A percentile compares a stretch with the other conserved stretches of the same genome.
phyloP scores from a whole-genome alignment of 371 early-diverging fungal species.

The Funneliformis caledonium region DNA sequence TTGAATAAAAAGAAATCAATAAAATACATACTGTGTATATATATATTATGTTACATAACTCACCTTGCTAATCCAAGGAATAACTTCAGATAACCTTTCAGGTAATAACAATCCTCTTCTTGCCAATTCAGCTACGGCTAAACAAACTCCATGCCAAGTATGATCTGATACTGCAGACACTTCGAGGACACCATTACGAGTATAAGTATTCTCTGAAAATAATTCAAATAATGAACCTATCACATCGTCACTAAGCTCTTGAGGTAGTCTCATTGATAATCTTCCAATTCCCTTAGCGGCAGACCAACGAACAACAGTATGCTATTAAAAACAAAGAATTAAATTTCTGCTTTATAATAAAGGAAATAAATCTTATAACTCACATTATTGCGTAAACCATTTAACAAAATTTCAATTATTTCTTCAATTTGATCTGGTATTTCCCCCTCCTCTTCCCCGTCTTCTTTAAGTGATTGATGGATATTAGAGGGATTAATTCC shows the following conservation, averaged over 20 bases:
- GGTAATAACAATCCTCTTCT: slow-evolving; percentile 85
- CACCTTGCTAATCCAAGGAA: slow-evolving; percentile 78
- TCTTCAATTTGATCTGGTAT: slow-evolving; percentile 76
- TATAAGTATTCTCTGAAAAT: slow-evolving; percentile 70
- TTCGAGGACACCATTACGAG: slow-evolving; percentile 54
- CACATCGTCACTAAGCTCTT: slow-evolving; percentile 82
- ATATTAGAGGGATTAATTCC: slow-evolving; percentile 28
- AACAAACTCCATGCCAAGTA: slow-evolving; percentile 94
- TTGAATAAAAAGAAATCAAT: not conserved
- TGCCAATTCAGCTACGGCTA: slow-evolving; percentile 92
- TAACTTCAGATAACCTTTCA: slow-evolving; percentile 62
- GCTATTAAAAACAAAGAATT: slow-evolving; percentile 53
- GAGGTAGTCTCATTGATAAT: slow-evolving; percentile 79
- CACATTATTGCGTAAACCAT: slow-evolving; percentile 80
- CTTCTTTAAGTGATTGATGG: slow-evolving; percentile 39
- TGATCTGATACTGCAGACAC: slow-evolving; percentile 84
- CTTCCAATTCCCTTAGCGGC: slow-evolving; percentile 95
- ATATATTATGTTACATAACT: not conserved
- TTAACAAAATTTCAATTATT: slow-evolving; percentile 79
- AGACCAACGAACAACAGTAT: slow-evolving; percentile 95
- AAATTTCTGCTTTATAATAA: not conserved
- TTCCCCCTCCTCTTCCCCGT: slow-evolving; percentile 55
- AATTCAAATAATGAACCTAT: slow-evolving; percentile 75
- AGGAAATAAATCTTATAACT: slow-evolving; percentile 13
- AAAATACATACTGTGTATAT: not conserved